phyloP scores from a whole-genome alignment of 176 grass and related monocot genomes.

The Oryza coarctata region DNA sequence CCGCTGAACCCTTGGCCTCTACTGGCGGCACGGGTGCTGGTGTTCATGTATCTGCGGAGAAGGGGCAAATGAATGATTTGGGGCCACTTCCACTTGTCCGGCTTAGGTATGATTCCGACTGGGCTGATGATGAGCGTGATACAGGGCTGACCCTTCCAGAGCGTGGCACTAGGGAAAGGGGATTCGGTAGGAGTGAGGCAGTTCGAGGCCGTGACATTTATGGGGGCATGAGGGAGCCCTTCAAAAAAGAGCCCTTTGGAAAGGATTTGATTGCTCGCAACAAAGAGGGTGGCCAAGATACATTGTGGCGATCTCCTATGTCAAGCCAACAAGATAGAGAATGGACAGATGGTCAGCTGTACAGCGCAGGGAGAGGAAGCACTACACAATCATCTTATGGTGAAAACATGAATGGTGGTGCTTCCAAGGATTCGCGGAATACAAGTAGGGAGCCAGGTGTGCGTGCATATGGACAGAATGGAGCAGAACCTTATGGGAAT shows the following conservation, averaged over 20 bases:
- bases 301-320: constrained; percentile 55
- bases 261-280: constrained; percentile 42
- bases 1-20: constrained; percentile 37
- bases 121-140: constrained; percentile 97
- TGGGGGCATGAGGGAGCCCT: constrained; percentile 44
- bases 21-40: constrained; percentile 24
- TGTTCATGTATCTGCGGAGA: constrained; percentile 36
- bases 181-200: constrained; percentile 55
- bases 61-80: constrained; percentile 47
- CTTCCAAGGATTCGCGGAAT: constrained; percentile 64
- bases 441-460: constrained; percentile 28
- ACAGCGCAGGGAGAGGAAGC: constrained; percentile 65
- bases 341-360: constrained; percentile 46
- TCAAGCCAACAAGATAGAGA: constrained; percentile 44
- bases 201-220: constrained; percentile 38
- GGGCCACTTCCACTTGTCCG: constrained; percentile 56
- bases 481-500: constrained; percentile 50
- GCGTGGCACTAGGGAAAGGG: constrained; percentile 54
- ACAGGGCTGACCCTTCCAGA: constrained; percentile 78
- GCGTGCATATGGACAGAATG: constrained; percentile 41
- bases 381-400: constrained; percentile 35
- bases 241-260: constrained; percentile 56
- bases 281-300: constrained; percentile 47
- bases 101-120: constrained; percentile 78
- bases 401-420: constrained; percentile 37